Evolutionary conservation across 2,329 filamentous ascomycete genomes (phyloP), one percentile per base, ranked within the genome.

Genomic region (Pseudogymnoascus sp.): DNA sequence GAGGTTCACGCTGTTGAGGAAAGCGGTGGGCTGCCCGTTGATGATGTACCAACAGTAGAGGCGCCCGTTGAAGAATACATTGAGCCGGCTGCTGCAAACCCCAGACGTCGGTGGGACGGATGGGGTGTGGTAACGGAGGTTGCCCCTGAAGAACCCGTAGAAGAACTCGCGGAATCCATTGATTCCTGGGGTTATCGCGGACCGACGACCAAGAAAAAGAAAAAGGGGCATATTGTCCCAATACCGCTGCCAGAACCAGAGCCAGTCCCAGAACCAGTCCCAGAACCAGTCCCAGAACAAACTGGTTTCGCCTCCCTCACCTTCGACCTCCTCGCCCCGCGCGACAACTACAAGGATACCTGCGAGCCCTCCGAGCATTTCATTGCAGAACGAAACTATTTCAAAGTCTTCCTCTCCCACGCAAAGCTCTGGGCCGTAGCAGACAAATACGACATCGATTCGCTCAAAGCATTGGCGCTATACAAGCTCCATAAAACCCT

Each of bases 401-500:
- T 65, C 6, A 40, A 59, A 6, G 35, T 64, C 2, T 53, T 69
- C 31, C 62, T 67, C 13, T 35, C 21, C 24, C 67, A 69, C 35
- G 64, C 66, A 14, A 60, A 64, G 3, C 63, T 69, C 4, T 69
- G 64, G 33, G 24, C 64, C 13, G 16, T 68, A 4, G 68, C 59
- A 4, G 61, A 68, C 19, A 44, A 14, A 6, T 53, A 61, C 10
- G 47, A 61, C 14, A 50, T 69, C 11, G 65, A 64, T n/a, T 59
- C 66, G 11, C 47, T 69, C 53, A 69, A 68, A 47, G 63, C 62
- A 2, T 37, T 69, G n/a, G 62, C 64, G 0, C 38, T 69, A 2
- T 65, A 64, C 56, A 69, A 68, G 19, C 65, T 69, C 4, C 67
- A 68, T 59, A 67, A 64, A 37, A 69, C 68, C 2, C 47, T 69